Percentiles rank a stretch among this genome's conserved stretches.
Evolutionary conservation across 345 rosid genomes (phyloP).

Genomic region (Euclidium syriacum): DNA sequence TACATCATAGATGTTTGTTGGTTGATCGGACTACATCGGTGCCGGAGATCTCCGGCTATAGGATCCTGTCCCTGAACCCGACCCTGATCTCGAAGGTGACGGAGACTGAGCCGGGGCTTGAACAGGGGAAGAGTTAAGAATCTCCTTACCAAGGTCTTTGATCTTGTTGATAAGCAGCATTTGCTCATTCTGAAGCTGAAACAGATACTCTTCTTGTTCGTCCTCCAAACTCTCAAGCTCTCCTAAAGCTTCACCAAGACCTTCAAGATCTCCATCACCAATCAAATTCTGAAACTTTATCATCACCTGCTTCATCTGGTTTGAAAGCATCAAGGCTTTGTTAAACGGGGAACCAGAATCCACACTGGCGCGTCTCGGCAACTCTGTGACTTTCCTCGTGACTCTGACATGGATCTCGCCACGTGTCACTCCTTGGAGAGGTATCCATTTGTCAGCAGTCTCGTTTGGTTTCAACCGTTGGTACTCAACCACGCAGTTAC

Average conservation of each 20-base stretch:
- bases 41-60: constrained; percentile 40
- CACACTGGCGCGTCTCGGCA: constrained; percentile 40
- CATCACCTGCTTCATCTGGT: constrained; percentile 63
- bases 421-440: constrained; percentile 84
- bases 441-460: constrained; percentile 90
- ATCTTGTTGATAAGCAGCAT: constrained; percentile 72
- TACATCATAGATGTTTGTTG: constrained; percentile 20
- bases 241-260: constrained; percentile 46
- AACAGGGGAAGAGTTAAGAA: constrained; percentile 49
- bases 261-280: constrained; percentile 64
- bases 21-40: constrained; percentile 17
- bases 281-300: constrained; percentile 50
- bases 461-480: constrained; percentile 76
- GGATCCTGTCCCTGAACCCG: constrained; percentile 23
- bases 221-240: constrained; percentile 78
- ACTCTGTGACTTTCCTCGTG: constrained; percentile 67
- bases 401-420: constrained; percentile 83
- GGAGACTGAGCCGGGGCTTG: constrained; percentile 18
- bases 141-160: constrained; percentile 86
- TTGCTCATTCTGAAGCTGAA: constrained; percentile 88
- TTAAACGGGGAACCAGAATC: constrained; percentile 53
- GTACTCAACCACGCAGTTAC: constrained; percentile 81
- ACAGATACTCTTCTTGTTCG: constrained; percentile 66
- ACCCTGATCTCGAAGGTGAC: constrained; percentile 5
- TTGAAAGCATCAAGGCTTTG: constrained; percentile 42